Percentiles rank a stretch among this genome's conserved stretches.
Evolutionary conservation across 108 stramenopile genomes (phyloP).

Genomic region (Phaeodactylum tricornutum): DNA sequence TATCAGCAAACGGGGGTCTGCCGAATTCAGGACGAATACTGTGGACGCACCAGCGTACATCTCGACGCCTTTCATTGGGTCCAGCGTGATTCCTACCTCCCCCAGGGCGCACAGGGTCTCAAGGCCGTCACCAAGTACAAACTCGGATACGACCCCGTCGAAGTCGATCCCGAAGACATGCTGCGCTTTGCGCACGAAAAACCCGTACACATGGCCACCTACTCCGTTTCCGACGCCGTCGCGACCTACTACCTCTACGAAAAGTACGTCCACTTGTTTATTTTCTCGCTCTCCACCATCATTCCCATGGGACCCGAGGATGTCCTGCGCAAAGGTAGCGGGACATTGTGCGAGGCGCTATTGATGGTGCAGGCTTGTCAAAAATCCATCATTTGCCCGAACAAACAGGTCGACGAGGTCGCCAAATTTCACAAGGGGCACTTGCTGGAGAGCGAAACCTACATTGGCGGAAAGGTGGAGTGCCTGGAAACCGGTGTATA

Average conservation of each 20-base stretch:
- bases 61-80: constrained; percentile 98
- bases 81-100: constrained; percentile 97
- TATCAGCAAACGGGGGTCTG: constrained; percentile 79
- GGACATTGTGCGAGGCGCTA: constrained; percentile 96
- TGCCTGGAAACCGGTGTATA: constrained; percentile 99
- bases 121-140: constrained; percentile 99
- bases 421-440: constrained; percentile 90
- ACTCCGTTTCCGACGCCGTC: constrained; percentile 98
- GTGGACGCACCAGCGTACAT: constrained; percentile 82
- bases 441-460: constrained; percentile 95
- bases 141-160: constrained; percentile 97
- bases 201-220: constrained; percentile 95
- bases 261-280: constrained; percentile 97
- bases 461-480: constrained; percentile 99
- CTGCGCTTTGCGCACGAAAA: constrained; percentile 84
- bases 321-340: constrained; percentile 92
- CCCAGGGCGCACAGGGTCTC: constrained; percentile 94
- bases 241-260: constrained; percentile 98
- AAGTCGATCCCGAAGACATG: constrained; percentile 99
- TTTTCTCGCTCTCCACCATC: constrained; percentile 96
- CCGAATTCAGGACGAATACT: constrained; percentile 42
- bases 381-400: constrained; percentile 92
- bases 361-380: constrained; percentile 95
- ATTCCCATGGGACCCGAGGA: constrained; percentile 99
- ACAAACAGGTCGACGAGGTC: constrained; percentile 91